Percentiles rank a stretch among this genome's conserved stretches.
Evolutionary conservation across 768 basidiomycete genomes (phyloP).

Genomic region (Phanerochaete sordida): DNA sequence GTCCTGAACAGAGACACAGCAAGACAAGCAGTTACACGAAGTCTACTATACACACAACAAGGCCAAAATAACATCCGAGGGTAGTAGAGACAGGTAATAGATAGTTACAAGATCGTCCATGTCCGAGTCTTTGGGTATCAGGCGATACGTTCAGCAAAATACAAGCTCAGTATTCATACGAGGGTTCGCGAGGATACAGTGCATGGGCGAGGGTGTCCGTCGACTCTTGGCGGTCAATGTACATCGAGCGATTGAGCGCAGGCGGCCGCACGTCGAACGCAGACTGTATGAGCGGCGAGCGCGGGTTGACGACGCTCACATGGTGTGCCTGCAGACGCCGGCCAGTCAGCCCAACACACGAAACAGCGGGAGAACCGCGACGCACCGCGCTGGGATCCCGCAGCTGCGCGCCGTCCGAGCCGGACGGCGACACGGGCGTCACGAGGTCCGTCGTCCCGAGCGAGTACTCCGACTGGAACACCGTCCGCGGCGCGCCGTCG

Average conservation of each 20-base stretch:
- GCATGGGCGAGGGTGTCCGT: constrained; percentile 7
- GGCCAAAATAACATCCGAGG: too few species aligned
- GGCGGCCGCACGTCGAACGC: not conserved
- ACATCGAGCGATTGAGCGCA: not conserved
- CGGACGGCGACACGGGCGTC: constrained; percentile 3
- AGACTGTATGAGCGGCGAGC: constrained; percentile 4
- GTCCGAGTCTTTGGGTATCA: not conserved
- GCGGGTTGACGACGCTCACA: not conserved
- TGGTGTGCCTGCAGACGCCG: not conserved
- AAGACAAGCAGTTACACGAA: too few species aligned
- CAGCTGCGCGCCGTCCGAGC: not conserved
- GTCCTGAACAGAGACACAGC: too few species aligned
- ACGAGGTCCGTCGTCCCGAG: constrained; percentile 7
- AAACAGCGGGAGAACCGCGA: not conserved
- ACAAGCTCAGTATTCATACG: not conserved
- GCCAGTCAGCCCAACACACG: not conserved
- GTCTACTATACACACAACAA: too few species aligned
- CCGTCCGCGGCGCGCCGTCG: constrained; percentile 1
- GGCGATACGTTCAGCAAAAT: not conserved
- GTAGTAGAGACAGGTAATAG: not conserved
- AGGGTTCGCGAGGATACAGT: constrained; percentile 7
- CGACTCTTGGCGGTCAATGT: constrained; percentile 1
- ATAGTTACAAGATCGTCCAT: not conserved
- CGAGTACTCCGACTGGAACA: constrained; percentile 10
- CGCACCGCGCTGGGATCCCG: not conserved